A percentile compares a stretch with the other conserved stretches of the same genome.
Evolutionary conservation across 1,139 yeast species (phyloP).

Genomic region (Suhomyces bribrorum): DNA sequence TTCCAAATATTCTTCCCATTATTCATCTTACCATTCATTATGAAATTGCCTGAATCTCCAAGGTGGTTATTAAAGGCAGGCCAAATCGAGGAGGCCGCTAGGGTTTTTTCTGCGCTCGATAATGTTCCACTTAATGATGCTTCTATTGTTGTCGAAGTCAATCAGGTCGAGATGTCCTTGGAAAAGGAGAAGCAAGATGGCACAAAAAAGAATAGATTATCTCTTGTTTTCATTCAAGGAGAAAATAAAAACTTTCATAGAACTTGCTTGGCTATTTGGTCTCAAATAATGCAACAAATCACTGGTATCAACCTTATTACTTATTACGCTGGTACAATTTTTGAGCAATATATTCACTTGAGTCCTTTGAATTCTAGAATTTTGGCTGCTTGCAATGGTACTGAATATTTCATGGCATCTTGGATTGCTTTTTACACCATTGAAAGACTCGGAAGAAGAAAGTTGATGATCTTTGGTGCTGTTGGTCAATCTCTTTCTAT

Average conservation of each 20-base stretch:
- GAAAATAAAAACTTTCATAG: conserved; percentile 49
- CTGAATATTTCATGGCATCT: conserved; percentile 61
- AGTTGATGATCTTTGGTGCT: conserved; percentile 54
- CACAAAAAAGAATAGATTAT: conserved; percentile 24
- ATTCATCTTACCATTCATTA: conserved; percentile 15
- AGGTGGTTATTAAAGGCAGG: conserved; percentile 30
- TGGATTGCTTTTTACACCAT: conserved; percentile 63
- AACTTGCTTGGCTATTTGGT: conserved; percentile 46
- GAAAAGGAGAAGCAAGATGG: conserved; percentile 24
- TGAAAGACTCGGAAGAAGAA: conserved; percentile 70
- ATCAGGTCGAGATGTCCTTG: conserved; percentile 32
- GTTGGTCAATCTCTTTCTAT: conserved; percentile 43
- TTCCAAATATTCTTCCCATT: conserved; percentile 44
- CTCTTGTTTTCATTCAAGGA: conserved; percentile 36
- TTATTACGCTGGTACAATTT: conserved; percentile 64
- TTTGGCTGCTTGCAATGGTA: conserved; percentile 64
- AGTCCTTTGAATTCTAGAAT: conserved; percentile 51
- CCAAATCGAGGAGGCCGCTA: conserved; percentile 49
- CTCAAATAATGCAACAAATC: conserved; percentile 58
- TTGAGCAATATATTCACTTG: conserved; percentile 46
- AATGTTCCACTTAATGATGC: conserved; percentile 31
- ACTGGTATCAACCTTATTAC: conserved; percentile 69
- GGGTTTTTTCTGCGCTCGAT: conserved; percentile 46
- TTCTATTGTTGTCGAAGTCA: conserved; percentile 29
- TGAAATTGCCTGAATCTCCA: conserved; percentile 25